phyloP scores from a whole-genome alignment of 495 filamentous ascomycete species.

The Usnea hakonensis region DNA sequence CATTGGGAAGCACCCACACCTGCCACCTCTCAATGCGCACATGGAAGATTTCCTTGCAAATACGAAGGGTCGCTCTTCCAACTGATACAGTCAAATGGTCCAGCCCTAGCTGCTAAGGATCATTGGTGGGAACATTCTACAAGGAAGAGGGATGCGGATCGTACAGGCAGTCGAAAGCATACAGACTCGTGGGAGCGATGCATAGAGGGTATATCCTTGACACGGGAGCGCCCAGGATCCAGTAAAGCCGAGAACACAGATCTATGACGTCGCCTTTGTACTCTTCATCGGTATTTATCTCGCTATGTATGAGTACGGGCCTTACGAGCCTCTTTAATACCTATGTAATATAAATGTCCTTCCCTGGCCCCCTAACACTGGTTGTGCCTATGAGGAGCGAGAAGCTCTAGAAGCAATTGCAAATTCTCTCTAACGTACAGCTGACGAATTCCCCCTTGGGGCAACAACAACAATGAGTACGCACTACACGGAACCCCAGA shows the following conservation, averaged over 20 bases:
- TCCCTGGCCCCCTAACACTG: no score
- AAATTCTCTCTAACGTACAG: no score
- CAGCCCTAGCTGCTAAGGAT: not conserved
- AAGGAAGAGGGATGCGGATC: not conserved
- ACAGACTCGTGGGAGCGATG: not conserved
- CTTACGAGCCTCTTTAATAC: not conserved
- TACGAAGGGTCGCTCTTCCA: not conserved
- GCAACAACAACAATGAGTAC: no score
- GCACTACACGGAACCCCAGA: no score
- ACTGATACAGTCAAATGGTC: not conserved
- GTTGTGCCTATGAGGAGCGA: no score
- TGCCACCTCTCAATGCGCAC: not conserved
- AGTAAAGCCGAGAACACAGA: not conserved
- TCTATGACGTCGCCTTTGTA: not conserved
- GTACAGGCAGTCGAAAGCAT: not conserved
- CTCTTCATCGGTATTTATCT: not conserved
- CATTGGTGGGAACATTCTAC: not conserved
- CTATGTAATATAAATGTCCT: no score
- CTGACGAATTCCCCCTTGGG: no score
- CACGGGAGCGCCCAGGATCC: no score
- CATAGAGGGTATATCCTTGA: no score
- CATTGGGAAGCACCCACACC: not conserved
- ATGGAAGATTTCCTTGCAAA: not conserved
- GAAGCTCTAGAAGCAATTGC: no score
- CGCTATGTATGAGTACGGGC: not conserved